phyloP scores from a whole-genome alignment of 2,329 filamentous ascomycete species.

The Lachnellula willkommii region DNA sequence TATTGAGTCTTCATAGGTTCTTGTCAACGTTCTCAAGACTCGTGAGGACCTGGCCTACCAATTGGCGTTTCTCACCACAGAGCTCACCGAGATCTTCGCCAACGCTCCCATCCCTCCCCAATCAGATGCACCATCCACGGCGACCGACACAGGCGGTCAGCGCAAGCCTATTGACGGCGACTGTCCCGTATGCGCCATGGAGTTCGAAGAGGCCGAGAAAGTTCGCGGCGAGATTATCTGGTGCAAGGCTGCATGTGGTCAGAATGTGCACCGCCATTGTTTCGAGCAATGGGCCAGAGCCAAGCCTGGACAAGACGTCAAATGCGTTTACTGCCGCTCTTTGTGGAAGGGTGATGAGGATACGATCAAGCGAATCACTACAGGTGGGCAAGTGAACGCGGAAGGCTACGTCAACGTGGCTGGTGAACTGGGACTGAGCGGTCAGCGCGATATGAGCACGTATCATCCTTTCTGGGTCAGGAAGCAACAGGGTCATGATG shows the following conservation, averaged over 20 bases:
- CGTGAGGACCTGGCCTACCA: slow-evolving; percentile 52
- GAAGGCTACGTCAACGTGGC: slow-evolving; percentile 54
- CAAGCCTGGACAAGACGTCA: slow-evolving; percentile 40
- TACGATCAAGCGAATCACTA: slow-evolving; percentile 35
- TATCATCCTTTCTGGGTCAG: slow-evolving; percentile 25
- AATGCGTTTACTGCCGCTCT: slow-evolving; percentile 58
- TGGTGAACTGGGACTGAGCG: slow-evolving; percentile 52
- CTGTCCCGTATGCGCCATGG: slow-evolving; percentile 58
- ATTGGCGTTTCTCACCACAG: slow-evolving; percentile 52
- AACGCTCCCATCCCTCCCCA: slow-evolving; percentile 46
- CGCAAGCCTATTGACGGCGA: slow-evolving; percentile 56
- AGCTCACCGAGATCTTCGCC: slow-evolving; percentile 51
- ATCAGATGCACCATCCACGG: slow-evolving; percentile 31
- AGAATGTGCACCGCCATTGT: slow-evolving; percentile 51
- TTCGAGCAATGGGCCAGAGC: slow-evolving; percentile 50
- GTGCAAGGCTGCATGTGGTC: slow-evolving; percentile 56
- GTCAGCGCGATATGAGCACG: slow-evolving; percentile 40
- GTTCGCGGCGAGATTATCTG: slow-evolving; percentile 42
- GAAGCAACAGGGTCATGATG: slow-evolving; percentile 2
- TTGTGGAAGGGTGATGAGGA: slow-evolving; percentile 46
- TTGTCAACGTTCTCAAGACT: slow-evolving; percentile 53
- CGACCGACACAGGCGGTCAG: slow-evolving; percentile 40
- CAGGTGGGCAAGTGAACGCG: slow-evolving; percentile 38
- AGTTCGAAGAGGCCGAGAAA: slow-evolving; percentile 39
- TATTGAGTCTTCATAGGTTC: slow-evolving; percentile 34